Conservation (phyloP, 2,329 filamentous ascomycete species). For the Fusarium tricinctum region DNA sequence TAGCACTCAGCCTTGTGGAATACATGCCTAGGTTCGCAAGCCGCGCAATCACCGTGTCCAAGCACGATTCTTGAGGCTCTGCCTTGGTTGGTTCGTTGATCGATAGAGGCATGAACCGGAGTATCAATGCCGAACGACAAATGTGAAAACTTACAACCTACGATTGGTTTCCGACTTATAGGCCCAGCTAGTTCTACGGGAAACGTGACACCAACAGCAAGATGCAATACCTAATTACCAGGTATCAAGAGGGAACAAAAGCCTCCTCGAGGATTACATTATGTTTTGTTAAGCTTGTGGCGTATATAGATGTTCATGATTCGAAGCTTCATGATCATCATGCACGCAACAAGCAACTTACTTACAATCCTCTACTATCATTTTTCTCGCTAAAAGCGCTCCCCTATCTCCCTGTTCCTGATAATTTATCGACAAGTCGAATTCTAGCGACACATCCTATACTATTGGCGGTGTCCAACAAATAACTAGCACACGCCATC, state of each 20-base stretch:
- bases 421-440: conserved; percentile 2
- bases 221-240: background rate
- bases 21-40: background rate
- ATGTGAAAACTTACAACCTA: background rate
- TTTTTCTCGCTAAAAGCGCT: conserved; percentile 3
- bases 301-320: background rate
- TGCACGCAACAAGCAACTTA: conserved; percentile 5
- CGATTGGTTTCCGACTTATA: background rate
- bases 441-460: conserved; percentile 33
- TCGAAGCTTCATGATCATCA: conserved; percentile 17
- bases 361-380: background rate
- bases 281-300: background rate
- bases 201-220: background rate
- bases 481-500: conserved; percentile 30
- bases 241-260: background rate
- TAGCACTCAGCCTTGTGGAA: conserved; percentile 33
- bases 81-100: conserved; percentile 1
- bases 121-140: background rate
- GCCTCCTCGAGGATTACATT: background rate
- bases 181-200: background rate
- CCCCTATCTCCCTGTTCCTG: conserved; percentile 1
- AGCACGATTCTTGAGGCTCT: conserved; percentile 1
- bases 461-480: conserved; percentile 17
- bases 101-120: background rate
- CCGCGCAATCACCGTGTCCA: conserved; percentile 9